phyloP scores from a whole-genome alignment of 345 rosid genomes.

The Theobroma cacao region DNA sequence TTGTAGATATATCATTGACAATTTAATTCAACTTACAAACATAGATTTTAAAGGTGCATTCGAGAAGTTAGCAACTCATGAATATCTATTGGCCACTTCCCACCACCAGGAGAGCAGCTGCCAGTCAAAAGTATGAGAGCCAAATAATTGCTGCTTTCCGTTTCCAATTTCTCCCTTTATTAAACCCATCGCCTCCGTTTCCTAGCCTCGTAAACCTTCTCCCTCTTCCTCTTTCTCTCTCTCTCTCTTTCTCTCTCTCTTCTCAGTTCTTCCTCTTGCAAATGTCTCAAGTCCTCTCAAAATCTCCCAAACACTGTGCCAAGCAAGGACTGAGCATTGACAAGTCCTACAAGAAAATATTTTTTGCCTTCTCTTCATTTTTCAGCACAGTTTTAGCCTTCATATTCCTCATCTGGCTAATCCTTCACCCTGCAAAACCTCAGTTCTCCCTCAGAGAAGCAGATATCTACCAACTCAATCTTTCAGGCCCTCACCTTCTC shows the following conservation, averaged over 20 bases:
- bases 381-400: constrained; percentile 49
- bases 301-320: constrained; percentile 83
- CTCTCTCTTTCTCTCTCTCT: constrained; percentile 11
- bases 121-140: constrained; percentile 31
- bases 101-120: not conserved
- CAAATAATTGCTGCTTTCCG: constrained; percentile 25
- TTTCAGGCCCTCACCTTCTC: constrained; percentile 70
- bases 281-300: constrained; percentile 62
- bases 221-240: constrained; percentile 4
- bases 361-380: constrained; percentile 44
- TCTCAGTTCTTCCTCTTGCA: constrained; percentile 29
- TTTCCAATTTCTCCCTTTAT: constrained; percentile 24
- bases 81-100: not conserved
- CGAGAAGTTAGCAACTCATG: not conserved
- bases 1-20: not conserved
- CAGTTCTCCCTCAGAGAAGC: constrained; percentile 62
- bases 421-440: constrained; percentile 78
- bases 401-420: constrained; percentile 62
- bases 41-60: constrained; percentile 6
- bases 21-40: not conserved
- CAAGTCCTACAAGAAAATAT: constrained; percentile 55
- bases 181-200: constrained; percentile 22
- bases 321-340: constrained; percentile 31
- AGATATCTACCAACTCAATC: constrained; percentile 57
- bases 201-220: constrained; percentile 1